A percentile compares a stretch with the other conserved stretches of the same genome.
phyloP scores from a whole-genome alignment of 169 alveolate species.

The Cyclospora cayetanensis region DNA sequence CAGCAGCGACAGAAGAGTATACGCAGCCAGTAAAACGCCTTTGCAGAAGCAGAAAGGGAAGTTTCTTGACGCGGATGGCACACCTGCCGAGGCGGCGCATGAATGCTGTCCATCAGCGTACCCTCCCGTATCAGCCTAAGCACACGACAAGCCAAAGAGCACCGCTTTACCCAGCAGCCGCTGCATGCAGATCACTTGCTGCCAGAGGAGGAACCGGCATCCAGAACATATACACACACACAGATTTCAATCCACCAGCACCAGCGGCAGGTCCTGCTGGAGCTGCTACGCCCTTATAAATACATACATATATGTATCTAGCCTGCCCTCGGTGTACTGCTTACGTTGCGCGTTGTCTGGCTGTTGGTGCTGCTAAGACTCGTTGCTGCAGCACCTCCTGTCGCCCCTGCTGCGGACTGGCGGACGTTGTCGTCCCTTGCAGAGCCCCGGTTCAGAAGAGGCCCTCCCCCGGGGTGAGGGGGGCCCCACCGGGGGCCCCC shows the following conservation, averaged over 20 bases:
- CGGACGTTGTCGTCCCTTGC: neutral
- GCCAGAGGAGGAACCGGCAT: neutral
- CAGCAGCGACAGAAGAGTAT: slow-evolving; percentile 1
- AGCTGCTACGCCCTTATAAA: neutral
- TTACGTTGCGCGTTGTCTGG: slow-evolving; percentile 1
- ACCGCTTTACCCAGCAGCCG: too few species aligned
- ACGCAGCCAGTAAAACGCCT: neutral
- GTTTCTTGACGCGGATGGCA: neutral
- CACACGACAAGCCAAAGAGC: neutral
- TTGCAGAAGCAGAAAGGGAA: neutral
- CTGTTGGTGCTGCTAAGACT: slow-evolving; percentile 1
- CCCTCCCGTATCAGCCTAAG: neutral
- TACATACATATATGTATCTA: neutral
- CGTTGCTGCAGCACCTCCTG: slow-evolving; percentile 17
- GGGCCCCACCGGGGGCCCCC: slow-evolving; percentile 35
- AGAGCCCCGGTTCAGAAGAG: neutral
- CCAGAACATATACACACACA: neutral
- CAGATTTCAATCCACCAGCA: neutral
- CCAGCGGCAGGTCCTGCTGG: neutral
- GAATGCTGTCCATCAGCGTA: neutral
- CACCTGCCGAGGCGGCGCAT: neutral
- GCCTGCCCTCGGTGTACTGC: neutral
- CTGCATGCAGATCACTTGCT: neutral
- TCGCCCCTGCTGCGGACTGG: neutral
- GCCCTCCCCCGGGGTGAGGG: neutral